Evolutionary conservation across 78 protist genomes (phyloP), one percentile per base, ranked within the genome.

Genomic region (Dictyostelium brefeldianum): DNA sequence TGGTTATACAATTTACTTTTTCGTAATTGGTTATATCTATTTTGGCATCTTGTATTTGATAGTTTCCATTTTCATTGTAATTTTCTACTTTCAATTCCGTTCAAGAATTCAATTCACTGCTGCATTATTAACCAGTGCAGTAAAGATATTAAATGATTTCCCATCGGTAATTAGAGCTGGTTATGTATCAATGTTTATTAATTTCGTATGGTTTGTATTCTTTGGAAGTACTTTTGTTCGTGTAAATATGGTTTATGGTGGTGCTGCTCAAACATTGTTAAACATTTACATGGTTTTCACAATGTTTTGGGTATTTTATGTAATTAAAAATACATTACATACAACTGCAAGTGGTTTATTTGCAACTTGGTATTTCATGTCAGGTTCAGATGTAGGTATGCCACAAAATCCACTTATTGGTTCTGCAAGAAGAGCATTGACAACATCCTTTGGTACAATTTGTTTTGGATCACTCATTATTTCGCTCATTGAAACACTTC

Each of bases 401-500:
- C 95, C 92, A 11, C 46, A 17, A 18, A 64, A 79, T 59, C 94
- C 97, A 25, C 70, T 97, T 6, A 11, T 4, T 10, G 57, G 50
- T 11, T 18, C 97, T 2, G 43, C 94, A 18, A 36, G 48, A 53
- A 79, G 98, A 20, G 96, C 98, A 18, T 2, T 36, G 2, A 89
- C 97, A 0, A 95, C 89, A 6, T 87, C 95, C 8, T 84, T 97
- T 25, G 98, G 98, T 6, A 59, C 97, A 8, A 94, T 97, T 56
- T 96, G 98, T 80, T 84, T 97, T 18, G 97, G 98, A 51, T 31
- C 94, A 31, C 74, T 96, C 29, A 20, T 97, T 54, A 89, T 96
- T 11, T 78, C 97, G 15, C 5, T 84, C 31, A 18, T 97, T 8
- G 20, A 69, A 83, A 94, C 97, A 4, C 14, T 82, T 20, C 74